A percentile compares a stretch with the other conserved stretches of the same genome.
Conservation (phyloP, 441 rosid species). For the Monsonia emarginata region DNA sequence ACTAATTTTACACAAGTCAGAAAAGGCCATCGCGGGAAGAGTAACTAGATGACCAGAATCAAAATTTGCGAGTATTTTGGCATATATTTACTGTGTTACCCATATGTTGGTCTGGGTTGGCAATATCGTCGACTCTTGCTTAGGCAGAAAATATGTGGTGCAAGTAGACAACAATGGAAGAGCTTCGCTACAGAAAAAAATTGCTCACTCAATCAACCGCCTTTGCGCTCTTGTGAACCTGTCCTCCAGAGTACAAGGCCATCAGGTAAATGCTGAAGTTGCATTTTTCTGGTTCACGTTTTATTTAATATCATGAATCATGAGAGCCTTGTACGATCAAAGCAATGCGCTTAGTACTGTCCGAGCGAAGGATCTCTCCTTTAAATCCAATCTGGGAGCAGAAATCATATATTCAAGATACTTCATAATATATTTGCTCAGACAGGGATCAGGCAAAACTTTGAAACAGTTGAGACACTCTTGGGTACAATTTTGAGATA, state of each 20-base stretch:
- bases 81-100: slow-evolving; percentile 16
- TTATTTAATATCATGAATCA: slow-evolving; percentile 60
- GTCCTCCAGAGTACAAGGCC: slow-evolving; percentile 55
- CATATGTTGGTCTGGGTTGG: slow-evolving; percentile 17
- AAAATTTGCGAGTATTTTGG: slow-evolving; percentile 22
- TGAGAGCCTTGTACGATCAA: slow-evolving; percentile 82
- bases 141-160: slow-evolving; percentile 13
- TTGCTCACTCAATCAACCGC: slow-evolving; percentile 28
- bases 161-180: slow-evolving; percentile 18
- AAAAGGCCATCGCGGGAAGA: slow-evolving; percentile 18
- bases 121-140: slow-evolving; percentile 2
- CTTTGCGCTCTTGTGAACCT: slow-evolving; percentile 46
- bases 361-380: slow-evolving; percentile 73
- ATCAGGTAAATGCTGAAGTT: slow-evolving; percentile 45
- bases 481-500: not conserved
- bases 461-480: not conserved
- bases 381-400: slow-evolving; percentile 81
- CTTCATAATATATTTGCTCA: slow-evolving; percentile 24
- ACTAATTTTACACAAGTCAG: slow-evolving; percentile 25
- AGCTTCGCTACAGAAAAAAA: slow-evolving; percentile 22
- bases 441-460: slow-evolving; percentile 13
- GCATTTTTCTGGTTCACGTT: slow-evolving; percentile 32
- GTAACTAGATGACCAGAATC: slow-evolving; percentile 23
- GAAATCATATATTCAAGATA: slow-evolving; percentile 33
- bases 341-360: slow-evolving; percentile 76